Base-by-base conservation (phyloP, 1,284 basidiomycete genomes). In the Athelia sp. region DNA sequence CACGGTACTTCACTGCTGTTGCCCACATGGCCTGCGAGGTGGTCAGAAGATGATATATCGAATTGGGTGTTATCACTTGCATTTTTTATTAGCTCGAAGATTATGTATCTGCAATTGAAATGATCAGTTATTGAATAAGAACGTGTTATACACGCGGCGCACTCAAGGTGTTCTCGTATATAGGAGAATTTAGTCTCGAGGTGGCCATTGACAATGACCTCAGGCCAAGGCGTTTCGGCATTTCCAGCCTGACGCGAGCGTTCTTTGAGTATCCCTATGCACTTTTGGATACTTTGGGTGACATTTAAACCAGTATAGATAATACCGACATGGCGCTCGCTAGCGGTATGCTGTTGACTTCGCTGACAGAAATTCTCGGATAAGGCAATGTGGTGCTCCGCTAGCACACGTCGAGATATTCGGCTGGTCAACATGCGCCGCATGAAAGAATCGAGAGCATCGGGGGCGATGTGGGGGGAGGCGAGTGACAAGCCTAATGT, bases 21-120 rank as follows among this genome's bases (percentile, higher is more conserved):
- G 84, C 84, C 47, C 77, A 73, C 75, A 88, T 81, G n/a, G 85
- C 78, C 87, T 89, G 48, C 19, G 48, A 22, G 18, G 29, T 29
- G 44, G 40, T 52, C 6, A 18, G n/a, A 45, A 52, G 52, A 46
- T 61, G 54, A 45, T 53, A 46, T 36, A 31, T 35, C 11, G 11
- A 8, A 42, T 26, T 45, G 24, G 44, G 47, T 38, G 14, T 24
- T 38, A 31, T 26, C 31, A 61, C 78, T 55, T 58, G 89, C 90
- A 61, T 94, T 93, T 65, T 94, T 94, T 57, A 95, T 61, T 21
- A 96, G 65, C 61, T 96, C 92, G 58, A 95, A 94, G 13, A 94
- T 67, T 51, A 95, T 90, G 62, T 94, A 96, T 63, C 87, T 89
- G 53, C 15, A 52, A 51, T 53, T 14, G 3, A 15, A 29, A 13